These are phyloP conservation scores for Lipomyces spencermartinsiae DNA, from an alignment of 805 yeast genomes.

Conservation along the genomic window DNA sequence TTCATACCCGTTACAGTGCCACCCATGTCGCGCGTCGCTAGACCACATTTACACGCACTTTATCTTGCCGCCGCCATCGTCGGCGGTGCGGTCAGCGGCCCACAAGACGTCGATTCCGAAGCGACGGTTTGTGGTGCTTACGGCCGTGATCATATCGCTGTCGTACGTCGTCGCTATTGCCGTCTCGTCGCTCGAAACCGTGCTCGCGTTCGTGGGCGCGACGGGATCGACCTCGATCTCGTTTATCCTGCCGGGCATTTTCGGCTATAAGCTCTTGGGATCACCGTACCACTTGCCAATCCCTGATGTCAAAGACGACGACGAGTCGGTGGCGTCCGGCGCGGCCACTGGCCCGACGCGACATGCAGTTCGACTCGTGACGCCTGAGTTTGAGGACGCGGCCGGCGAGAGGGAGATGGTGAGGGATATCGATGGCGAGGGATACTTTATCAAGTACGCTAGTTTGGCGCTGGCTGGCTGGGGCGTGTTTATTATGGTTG, in stretches of 20 bases:
- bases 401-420: constrained; percentile 21
- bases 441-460: constrained; percentile 48
- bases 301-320: constrained; percentile 23
- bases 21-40: constrained; percentile 84
- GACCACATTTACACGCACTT: constrained; percentile 59
- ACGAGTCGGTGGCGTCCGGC: constrained; percentile 19
- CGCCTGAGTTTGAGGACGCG: constrained; percentile 30
- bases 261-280: constrained; percentile 75
- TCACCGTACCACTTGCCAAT: constrained; percentile 33
- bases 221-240: constrained; percentile 93
- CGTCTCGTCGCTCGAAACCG: constrained; percentile 77
- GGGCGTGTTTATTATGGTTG: constrained; percentile 73
- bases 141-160: constrained; percentile 54
- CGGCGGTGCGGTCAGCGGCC: constrained; percentile 43
- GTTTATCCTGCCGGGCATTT: constrained; percentile 86
- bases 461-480: constrained; percentile 65
- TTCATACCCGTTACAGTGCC: constrained; percentile 89
- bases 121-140: constrained; percentile 49
- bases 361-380: constrained; percentile 17
- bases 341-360: constrained; percentile 11
- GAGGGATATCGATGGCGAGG: constrained; percentile 30
- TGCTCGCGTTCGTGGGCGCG: constrained; percentile 87
- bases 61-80: constrained; percentile 34
- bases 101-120: constrained; percentile 22
- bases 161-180: constrained; percentile 70